phyloP scores from a whole-genome alignment of 768 basidiomycete genomes.

The Boletus reticulatus region DNA sequence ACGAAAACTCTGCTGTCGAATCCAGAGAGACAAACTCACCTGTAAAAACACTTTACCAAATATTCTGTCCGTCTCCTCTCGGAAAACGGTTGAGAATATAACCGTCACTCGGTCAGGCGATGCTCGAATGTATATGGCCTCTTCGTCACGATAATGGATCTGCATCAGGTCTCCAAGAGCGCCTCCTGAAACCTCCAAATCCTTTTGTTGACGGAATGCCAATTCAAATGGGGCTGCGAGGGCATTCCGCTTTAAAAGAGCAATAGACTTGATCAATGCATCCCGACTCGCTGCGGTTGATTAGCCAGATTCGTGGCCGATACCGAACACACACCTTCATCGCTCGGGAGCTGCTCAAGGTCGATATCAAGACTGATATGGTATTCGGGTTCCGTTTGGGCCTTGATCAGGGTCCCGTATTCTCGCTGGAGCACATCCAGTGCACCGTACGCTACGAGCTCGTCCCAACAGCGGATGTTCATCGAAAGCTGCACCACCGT shows the following conservation, averaged over 20 bases:
- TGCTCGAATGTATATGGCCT: slow-evolving; percentile 94
- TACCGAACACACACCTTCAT: slow-evolving; percentile 56
- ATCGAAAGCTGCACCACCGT: slow-evolving; percentile 84
- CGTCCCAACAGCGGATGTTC: slow-evolving; percentile 96
- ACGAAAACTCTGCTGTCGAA: neutral
- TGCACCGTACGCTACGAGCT: slow-evolving; percentile 86
- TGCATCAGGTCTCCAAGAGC: slow-evolving; percentile 84
- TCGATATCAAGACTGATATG: slow-evolving; percentile 87
- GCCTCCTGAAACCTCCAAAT: slow-evolving; percentile 70
- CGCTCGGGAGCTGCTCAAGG: slow-evolving; percentile 79
- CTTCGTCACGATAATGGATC: slow-evolving; percentile 93
- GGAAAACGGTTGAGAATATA: slow-evolving; percentile 95
- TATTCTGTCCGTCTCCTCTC: slow-evolving; percentile 95
- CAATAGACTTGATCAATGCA: slow-evolving; percentile 74
- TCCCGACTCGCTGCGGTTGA: slow-evolving; percentile 65
- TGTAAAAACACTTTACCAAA: slow-evolving; percentile 99
- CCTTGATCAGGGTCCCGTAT: slow-evolving; percentile 70
- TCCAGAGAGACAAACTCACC: slow-evolving; percentile 41
- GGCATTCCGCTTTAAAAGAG: slow-evolving; percentile 89
- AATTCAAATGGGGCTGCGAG: slow-evolving; percentile 92
- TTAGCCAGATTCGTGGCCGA: slow-evolving; percentile 5
- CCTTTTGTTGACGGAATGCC: slow-evolving; percentile 80
- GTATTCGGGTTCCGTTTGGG: slow-evolving; percentile 81
- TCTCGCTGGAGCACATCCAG: slow-evolving; percentile 74
- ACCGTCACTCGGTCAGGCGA: slow-evolving; percentile 95